These are phyloP conservation scores for Wickerhamiella shivajii DNA, from an alignment of 805 yeast genomes.

Conservation along the genomic window DNA sequence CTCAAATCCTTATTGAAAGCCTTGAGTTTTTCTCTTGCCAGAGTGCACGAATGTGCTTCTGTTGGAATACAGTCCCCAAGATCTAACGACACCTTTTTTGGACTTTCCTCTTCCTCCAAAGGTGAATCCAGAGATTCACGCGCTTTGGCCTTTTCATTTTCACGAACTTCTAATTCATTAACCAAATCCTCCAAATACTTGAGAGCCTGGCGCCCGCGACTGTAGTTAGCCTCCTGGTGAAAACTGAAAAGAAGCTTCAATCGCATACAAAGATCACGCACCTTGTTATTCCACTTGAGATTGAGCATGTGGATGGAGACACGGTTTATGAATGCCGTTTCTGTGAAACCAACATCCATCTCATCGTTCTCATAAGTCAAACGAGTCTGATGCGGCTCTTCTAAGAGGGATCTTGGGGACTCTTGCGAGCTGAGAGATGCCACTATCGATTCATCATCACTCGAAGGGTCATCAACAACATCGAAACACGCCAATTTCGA, in stretches of 20 bases:
- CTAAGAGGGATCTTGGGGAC: no score
- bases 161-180: constrained; percentile 21
- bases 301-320: constrained; percentile 60
- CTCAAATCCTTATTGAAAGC: constrained; percentile 31
- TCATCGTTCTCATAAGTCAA: not conserved
- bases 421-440: no score
- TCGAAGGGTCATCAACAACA: no score
- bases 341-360: not conserved
- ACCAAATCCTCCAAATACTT: constrained; percentile 38
- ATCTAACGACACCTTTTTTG: no score
- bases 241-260: constrained; percentile 39
- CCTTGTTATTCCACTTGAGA: constrained; percentile 62
- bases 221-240: constrained; percentile 31
- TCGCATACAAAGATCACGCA: constrained; percentile 48
- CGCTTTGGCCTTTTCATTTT: not conserved
- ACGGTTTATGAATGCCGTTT: constrained; percentile 39
- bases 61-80: no score
- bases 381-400: no score
- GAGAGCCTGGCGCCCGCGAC: constrained; percentile 36
- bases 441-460: no score
- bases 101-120: not conserved
- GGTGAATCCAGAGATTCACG: not conserved
- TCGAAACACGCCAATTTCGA: no score
- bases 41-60: not conserved
- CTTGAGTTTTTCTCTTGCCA: not conserved